phyloP scores from a whole-genome alignment of 352 stramenopile species.

The Pythium dissotocum region DNA sequence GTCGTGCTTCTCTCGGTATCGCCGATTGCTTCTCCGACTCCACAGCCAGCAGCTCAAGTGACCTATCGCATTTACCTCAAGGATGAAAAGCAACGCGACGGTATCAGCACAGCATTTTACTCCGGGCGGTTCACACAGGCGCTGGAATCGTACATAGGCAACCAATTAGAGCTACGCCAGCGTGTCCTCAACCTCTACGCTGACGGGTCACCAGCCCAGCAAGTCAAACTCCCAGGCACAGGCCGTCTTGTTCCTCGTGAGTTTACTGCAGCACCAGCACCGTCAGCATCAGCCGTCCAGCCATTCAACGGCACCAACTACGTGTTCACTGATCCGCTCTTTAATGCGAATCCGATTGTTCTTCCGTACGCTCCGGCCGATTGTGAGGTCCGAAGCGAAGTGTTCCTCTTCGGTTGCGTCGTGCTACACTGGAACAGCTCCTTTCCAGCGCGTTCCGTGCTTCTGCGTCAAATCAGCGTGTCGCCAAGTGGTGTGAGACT shows the following conservation, averaged over 20 bases:
- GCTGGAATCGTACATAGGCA: conserved; percentile 2
- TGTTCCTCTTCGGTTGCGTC: conserved; percentile 10
- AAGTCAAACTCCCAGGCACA: conserved; percentile 20
- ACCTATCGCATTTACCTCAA: conserved; percentile 16
- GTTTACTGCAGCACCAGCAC: not conserved
- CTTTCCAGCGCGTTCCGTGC: not conserved
- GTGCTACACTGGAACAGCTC: conserved; percentile 16
- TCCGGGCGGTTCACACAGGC: conserved; percentile 15
- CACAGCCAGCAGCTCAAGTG: conserved; percentile 5
- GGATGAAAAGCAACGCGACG: conserved; percentile 26
- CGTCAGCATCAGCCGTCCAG: not conserved
- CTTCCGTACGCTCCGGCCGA: not conserved
- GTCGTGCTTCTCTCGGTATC: not conserved
- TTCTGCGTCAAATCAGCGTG: conserved; percentile 10
- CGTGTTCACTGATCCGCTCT: conserved; percentile 2
- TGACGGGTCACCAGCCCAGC: conserved; percentile 4
- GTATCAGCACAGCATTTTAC: conserved; percentile 9
- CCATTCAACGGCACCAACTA: not conserved
- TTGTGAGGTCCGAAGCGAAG: not conserved
- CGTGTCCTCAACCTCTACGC: conserved; percentile 9
- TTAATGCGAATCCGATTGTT: conserved; percentile 14
- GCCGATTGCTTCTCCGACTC: not conserved
- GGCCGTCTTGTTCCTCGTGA: not conserved
- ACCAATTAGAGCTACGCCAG: not conserved
- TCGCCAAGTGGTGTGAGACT: conserved; percentile 3